These are phyloP conservation scores for Fusarium sp. DNA, from an alignment of 2,329 filamentous ascomycete species.

Conservation along the genomic window DNA sequence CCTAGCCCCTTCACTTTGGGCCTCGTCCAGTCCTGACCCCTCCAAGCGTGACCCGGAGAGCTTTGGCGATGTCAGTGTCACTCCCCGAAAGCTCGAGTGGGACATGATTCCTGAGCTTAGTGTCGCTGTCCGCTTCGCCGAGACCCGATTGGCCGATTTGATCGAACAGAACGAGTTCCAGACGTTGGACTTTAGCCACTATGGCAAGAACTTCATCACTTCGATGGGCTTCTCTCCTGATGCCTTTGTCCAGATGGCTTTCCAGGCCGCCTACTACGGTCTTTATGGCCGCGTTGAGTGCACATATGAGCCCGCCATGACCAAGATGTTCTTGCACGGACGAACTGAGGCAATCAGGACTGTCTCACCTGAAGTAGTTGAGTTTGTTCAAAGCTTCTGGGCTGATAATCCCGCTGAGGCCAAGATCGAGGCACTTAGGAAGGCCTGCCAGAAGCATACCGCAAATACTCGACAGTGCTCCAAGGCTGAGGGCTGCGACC, in stretches of 20 bases:
- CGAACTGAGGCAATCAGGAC: conserved; percentile 94
- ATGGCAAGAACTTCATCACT: conserved; percentile 98
- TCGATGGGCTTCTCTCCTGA: conserved; percentile 97
- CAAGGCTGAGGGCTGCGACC: conserved; percentile 91
- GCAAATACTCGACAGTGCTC: conserved; percentile 86
- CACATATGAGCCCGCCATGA: conserved; percentile 99
- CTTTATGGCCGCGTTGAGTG: conserved; percentile 95
- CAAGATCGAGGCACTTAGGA: conserved; percentile 88
- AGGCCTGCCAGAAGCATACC: conserved; percentile 87
- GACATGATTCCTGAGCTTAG: conserved; percentile 94
- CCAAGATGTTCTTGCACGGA: conserved; percentile 92
- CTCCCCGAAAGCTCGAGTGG: conserved; percentile 97
- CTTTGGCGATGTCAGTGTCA: conserved; percentile 94
- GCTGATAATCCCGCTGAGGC: conserved; percentile 85
- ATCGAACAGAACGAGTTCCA: conserved; percentile 98
- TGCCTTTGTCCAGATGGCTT: conserved; percentile 98
- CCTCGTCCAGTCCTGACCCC: conserved; percentile 90
- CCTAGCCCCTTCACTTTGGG: conserved; percentile 91
- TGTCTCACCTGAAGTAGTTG: conserved; percentile 85
- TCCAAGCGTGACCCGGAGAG: conserved; percentile 91
- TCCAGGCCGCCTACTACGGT: conserved; percentile 97
- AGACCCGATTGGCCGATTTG: conserved; percentile 92
- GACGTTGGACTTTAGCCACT: conserved; percentile 88
- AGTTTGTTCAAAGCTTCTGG: conserved; percentile 96
- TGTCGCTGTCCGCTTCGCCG: conserved; percentile 93